phyloP scores from a whole-genome alignment of 768 basidiomycete genomes.

The Mycena rosella region DNA sequence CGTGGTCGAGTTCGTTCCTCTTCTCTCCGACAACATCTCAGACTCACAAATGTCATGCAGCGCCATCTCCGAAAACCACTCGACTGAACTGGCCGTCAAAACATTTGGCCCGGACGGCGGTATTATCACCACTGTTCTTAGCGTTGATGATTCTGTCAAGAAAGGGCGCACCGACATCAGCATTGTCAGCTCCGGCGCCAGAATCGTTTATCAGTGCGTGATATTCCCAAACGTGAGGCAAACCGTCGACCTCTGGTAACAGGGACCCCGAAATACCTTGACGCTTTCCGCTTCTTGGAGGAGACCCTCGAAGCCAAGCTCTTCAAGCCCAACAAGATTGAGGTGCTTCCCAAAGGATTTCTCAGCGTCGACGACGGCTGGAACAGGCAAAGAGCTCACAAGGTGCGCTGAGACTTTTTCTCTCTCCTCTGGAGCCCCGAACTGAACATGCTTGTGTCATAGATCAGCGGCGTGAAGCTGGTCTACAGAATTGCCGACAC shows the following conservation, averaged over 20 bases:
- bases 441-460: slow-evolving; percentile 24
- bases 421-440: slow-evolving; percentile 18
- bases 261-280: slow-evolving; percentile 25
- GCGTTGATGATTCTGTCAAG: slow-evolving; percentile 26
- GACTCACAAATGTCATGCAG: slow-evolving; percentile 20
- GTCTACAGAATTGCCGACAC: slow-evolving; percentile 27
- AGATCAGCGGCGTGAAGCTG: slow-evolving; percentile 28
- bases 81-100: slow-evolving; percentile 26
- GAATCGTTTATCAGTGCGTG: slow-evolving; percentile 24
- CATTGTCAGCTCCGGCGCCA: slow-evolving; percentile 25
- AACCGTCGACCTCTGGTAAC: slow-evolving; percentile 25
- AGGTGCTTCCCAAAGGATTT: slow-evolving; percentile 26
- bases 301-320: slow-evolving; percentile 26
- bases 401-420: slow-evolving; percentile 12
- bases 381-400: slow-evolving; percentile 25
- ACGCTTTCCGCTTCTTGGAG: slow-evolving; percentile 27
- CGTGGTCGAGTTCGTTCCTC: slow-evolving; percentile 26
- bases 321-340: slow-evolving; percentile 25
- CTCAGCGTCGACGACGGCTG: slow-evolving; percentile 27
- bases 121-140: slow-evolving; percentile 26
- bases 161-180: slow-evolving; percentile 27
- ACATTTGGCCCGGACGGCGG: slow-evolving; percentile 27
- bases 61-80: slow-evolving; percentile 25
- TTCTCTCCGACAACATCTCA: slow-evolving; percentile 21
- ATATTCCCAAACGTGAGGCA: slow-evolving; percentile 24